Evolutionary conservation across 192 early-diverging fungal genomes (phyloP), one percentile per base, ranked within the genome.

Genomic region (Endogone sp.): DNA sequence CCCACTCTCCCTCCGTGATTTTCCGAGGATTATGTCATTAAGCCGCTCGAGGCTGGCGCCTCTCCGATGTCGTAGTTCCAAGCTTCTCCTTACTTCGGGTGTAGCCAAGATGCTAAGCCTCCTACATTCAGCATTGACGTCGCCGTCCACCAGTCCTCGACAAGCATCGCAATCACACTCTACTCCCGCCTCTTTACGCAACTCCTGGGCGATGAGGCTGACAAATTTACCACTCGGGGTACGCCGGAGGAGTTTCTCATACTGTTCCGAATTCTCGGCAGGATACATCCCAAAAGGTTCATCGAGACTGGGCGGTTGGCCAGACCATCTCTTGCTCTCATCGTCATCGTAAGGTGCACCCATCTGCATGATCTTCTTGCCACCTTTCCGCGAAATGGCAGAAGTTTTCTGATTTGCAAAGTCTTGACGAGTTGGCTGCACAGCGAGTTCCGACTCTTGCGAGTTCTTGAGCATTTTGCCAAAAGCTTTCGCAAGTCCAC

Each of bases 21-120:
- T 49, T 16, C 16, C 37, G 37, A 6, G 9, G 9, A 16, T 49
- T 6, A 49, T 16, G 16, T 49, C 37, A 49, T 16, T 49, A 6
- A 49, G 16, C 4, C 55, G 29, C 37, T 74, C 73, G 56, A 74
- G 56, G 62, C 73, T 74, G 20, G 73, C 73, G 23, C 73, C 73
- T 16, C 73, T 61, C 20, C 37, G 67, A 23, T 63, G 62, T 56
- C 73, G 68, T 16, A 74, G 21, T 22, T 74, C 73, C 16, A 74
- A 30, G 22, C 73, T 74, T 20, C 62, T 44, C 3, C 73, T 54
- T 13, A 60, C 59, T 6, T 70, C 73, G 24, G 31, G n/a, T 23
- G 69, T 31, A 16, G 9, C 16, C 3, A 74, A 29, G 20, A 62
- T 56, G 28, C 73, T 74, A 2, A 74, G 24, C n/a, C 73, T 28